Evolutionary conservation across 176 grass and related monocot genomes (phyloP), one percentile per base, ranked within the genome.

Genomic region (Guadua angustifolia): DNA sequence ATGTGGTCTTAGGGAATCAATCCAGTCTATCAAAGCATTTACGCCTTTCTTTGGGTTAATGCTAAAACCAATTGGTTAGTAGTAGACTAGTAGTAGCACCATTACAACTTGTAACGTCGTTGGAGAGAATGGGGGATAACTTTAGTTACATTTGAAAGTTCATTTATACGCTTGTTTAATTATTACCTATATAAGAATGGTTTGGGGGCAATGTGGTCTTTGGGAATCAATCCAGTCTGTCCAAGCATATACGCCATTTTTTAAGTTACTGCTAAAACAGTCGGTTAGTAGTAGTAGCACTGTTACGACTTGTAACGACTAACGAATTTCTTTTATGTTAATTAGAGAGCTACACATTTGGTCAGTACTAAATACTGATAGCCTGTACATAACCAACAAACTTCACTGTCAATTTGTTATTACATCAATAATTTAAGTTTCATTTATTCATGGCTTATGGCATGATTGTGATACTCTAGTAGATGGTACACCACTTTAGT

Each of bases 1-100:
- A 74, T 35, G 14, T 77, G 5, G 43, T 56, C 57, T 32, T 16
- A 25, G 5, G 18, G 52, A 75, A 76, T 55, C 21, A 45, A 51
- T 89, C 21, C 78, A 71, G 5, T 35, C 36, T 21, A 72, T 35
- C 46, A 81, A 89, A 81, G 13, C 63, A 33, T 59, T 68, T 40
- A 43, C 17, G 1, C 29, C 52, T 63, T 70, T 64, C 69, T 82
- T 47, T 55, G 69, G 19, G 22, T 69, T 73, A 33, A 10, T 63
- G 35, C 66, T 70, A 73, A 79, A 83, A 73, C 38, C 16, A 42
- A 66, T 74, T 29, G 14, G 6, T 51, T 19, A 39, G 42, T 17
- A 58, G 61, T 66, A 53, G 44, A n/a, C n/a, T n/a, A n/a, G n/a
- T n/a, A n/a, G n/a, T 56, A 69, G 9, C 5, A 49, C 6, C 5